Conservation (phyloP, 208 protist genomes). For the Crithidia fasciculata region DNA sequence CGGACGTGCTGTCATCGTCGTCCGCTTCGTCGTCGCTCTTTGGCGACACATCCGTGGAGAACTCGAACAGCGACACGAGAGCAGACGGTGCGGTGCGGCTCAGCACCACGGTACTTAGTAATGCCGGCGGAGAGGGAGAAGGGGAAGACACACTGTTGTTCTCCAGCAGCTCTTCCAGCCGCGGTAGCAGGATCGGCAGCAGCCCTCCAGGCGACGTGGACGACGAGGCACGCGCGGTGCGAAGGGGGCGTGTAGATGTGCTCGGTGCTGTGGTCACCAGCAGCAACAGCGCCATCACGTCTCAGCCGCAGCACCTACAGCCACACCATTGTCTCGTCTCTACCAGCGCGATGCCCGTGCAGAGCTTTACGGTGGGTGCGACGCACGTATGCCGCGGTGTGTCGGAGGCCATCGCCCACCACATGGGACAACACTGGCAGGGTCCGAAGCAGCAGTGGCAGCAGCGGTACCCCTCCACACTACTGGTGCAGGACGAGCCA, state of each 20-base stretch:
- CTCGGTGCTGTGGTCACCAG: no score
- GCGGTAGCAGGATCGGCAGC: background rate
- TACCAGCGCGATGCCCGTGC: background rate
- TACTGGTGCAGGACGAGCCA: background rate
- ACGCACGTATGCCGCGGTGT: background rate
- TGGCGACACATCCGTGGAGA: no score
- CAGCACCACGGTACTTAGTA: no score
- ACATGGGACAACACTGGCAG: background rate
- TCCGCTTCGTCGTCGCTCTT: no score
- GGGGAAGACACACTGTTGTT: slow-evolving; percentile 23
- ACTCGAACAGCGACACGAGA: no score
- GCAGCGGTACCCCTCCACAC: background rate
- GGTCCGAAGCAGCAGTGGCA: slow-evolving; percentile 12
- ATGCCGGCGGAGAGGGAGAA: background rate
- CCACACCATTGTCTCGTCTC: background rate
- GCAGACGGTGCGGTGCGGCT: no score
- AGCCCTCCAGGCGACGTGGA: background rate
- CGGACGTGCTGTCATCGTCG: no score
- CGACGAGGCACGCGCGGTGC: no score
- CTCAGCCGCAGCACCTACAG: background rate
- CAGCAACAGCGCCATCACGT: no score
- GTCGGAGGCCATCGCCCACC: background rate
- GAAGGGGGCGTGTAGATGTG: no score
- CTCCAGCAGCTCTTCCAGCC: slow-evolving; percentile 7
- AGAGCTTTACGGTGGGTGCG: background rate